Base-by-base conservation (phyloP, 2,329 filamentous ascomycete genomes). In the Diatrype stigma region DNA sequence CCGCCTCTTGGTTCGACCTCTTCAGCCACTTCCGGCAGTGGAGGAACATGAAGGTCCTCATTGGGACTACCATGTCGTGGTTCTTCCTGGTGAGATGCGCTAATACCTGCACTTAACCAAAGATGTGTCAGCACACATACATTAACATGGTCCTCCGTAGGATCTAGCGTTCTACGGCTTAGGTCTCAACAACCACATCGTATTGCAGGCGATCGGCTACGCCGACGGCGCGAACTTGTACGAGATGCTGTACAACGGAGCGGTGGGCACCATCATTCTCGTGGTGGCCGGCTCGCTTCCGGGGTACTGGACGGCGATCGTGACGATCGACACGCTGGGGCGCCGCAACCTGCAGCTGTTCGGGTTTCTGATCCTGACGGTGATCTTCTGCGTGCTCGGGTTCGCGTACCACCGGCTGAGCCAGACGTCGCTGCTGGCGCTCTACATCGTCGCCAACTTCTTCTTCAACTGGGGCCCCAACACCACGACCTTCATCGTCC, bases 11-110 rank as follows among this genome's bases (percentile, higher is more conserved):
- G 81, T 58, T 67, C 5, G 89, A 93, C 64, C 83, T 90, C 56
- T 70, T 74, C 54, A 61, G 68, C 6, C 88, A 92, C 69, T 92
- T 90, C 64, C 67, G 75, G 10, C 76, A 85, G 63, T 86, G 87
- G 82, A 80, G 77, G 61, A 84, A 92, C 59, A 77, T 82, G 46
- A 87, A 85, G 68, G 75, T 89, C 40, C 78, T 93, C 1, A 70
- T 92, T 44, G 89, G 87, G 32, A 93, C 89, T 14, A 88, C 88
- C 1, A 73, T 87, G 45, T 91, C 87, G 0, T 93, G 89, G 89
- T 92, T 93, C 71, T 85, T 92, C 60, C 74, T 93, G 47, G 76
- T 78, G 60, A 44, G 72, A 17, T n/a, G n/a, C n/a, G n/a, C n/a
- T n/a, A n/a, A n/a, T n/a, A n/a, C n/a, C 34, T 34, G 5, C n/a